Evolutionary conservation across 1,284 basidiomycete species (phyloP).

Genomic region (Cutaneotrichosporon dermatis): DNA sequence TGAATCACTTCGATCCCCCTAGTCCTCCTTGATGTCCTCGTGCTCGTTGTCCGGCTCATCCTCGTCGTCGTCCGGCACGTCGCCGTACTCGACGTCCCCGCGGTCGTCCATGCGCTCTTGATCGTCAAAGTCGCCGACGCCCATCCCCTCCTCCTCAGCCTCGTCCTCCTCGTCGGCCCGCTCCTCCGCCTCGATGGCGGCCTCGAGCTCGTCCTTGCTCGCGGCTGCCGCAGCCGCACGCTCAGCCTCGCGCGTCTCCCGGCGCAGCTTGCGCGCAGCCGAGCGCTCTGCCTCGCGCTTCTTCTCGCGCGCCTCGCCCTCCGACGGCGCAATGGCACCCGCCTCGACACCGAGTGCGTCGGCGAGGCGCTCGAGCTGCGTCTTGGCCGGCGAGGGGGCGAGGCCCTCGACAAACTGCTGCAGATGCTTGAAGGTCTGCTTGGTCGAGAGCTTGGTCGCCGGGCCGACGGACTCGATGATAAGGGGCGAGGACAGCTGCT

Average conservation of each 20-base stretch:
- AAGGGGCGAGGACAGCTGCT: slow-evolving; percentile 42
- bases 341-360: slow-evolving; percentile 46
- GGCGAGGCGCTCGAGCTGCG: slow-evolving; percentile 45
- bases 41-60: slow-evolving; percentile 41
- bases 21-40: slow-evolving; percentile 17
- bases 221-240: slow-evolving; percentile 9
- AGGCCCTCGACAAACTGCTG: slow-evolving; percentile 29
- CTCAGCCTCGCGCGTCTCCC: slow-evolving; percentile 23
- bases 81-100: slow-evolving; percentile 39
- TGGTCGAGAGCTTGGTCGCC: slow-evolving; percentile 28
- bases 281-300: slow-evolving; percentile 29
- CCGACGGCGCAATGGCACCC: slow-evolving; percentile 35
- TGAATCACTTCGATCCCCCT: background rate
- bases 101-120: slow-evolving; percentile 30
- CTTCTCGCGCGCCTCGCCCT: slow-evolving; percentile 34
- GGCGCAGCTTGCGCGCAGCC: slow-evolving; percentile 22
- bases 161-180: slow-evolving; percentile 18
- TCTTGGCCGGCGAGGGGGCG: slow-evolving; percentile 30
- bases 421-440: slow-evolving; percentile 33
- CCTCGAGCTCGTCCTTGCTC: slow-evolving; percentile 17
- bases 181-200: slow-evolving; percentile 14
- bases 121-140: slow-evolving; percentile 25
- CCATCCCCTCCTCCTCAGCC: slow-evolving; percentile 24
- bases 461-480: slow-evolving; percentile 34
- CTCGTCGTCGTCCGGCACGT: slow-evolving; percentile 29